Base-by-base conservation (phyloP, 208 protist genomes). In the Leishmania tarentolae region DNA sequence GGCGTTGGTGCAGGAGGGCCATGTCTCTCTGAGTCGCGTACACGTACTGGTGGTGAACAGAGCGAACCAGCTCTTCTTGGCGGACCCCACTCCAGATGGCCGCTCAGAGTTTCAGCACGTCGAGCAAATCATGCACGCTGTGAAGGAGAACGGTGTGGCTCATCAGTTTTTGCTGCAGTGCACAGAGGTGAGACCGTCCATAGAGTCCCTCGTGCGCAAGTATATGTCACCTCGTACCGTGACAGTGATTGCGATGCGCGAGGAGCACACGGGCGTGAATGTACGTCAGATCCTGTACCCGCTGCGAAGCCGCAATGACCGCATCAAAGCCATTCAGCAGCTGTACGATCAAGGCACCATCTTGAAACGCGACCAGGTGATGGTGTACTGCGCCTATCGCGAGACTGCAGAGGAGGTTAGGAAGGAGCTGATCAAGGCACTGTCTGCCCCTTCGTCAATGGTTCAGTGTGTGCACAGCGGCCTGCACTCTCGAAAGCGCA, bases 21-120 rank as follows among this genome's bases (percentile, higher is more conserved):
- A 75, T 31, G 89, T 99, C 15, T 87, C 82, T 21, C 78, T 99
- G 2, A 71, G 86, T 3, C 28, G 81, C 37, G 86, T 98, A 50
- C 91, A 89, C 63, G 98, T 98, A 76, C 83, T 99, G 35, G 91
- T 97, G 28, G 90, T 99, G 40, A 98, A 99, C 84, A 98, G 99
- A 75, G 98, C 97, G 13, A 98, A 99, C 85, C 90, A 98, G 35
- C 99, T 99, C 97, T 88, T 99, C 31, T 98, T 99, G 87, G 79
- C 44, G 1, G 73, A 79, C 15, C 53, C 77, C 5, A 79, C 42
- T 21, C 47, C 35, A 13, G 80, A 77, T 21, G 78, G 77, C 82
- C 88, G 76, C 82, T 83, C 80, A 74, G 92, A 84, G 76, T 85
- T 78, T 78, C 82, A 76, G 81, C 90, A 83, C 53, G 93, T 99